Evolutionary conservation across 129 eudicot genomes (phyloP), one percentile per base, ranked within the genome.

Genomic region (Oenanthe sinensis): DNA sequence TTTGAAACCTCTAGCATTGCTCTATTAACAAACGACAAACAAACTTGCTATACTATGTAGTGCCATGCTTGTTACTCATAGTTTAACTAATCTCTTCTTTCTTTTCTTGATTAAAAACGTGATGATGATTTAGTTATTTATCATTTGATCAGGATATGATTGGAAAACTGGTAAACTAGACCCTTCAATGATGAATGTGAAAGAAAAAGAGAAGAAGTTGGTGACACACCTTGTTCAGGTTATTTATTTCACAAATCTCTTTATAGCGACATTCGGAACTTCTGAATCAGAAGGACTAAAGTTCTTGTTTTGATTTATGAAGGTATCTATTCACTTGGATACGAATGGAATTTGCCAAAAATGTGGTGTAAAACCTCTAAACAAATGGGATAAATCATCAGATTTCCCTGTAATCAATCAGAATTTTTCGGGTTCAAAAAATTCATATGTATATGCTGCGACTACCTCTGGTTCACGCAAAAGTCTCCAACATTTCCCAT

Each of bases 151-250:
- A 94, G 98, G 98, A 50, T 91, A 91, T 81, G 87, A 95, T 71
- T 95, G 98, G 98, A 88, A 86, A 77, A 95, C 88, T 71, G 97
- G 96, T 40, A 90, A 81, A 70, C 67, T 95, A 47, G 97, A 95
- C 70, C 96, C 97, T 22, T 84, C 97, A 45, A 88, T 83, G 85
- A 95, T 95, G 96, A 95, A 91, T 58, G 78, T 52, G 0, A 75
- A 81, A n/a, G 77, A 83, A 44, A 88, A 86, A 26, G 80, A 80
- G 73, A 85, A 80, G 16, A 84, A 85, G 42, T 46, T 93, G 77
- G 87, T 92, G 72, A 96, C 98, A 44, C 97, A 81, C 80, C 88
- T 95, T 43, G 77, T 95, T 78, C 80, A 89, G 89, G 97, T 91
- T n/a, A 28, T 37, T 19, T 10, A 3, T 54, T 40, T 71, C 62